Evolutionary conservation across 768 basidiomycete species (phyloP), one percentile per base, ranked within the genome.

Genomic region (Serendipita sp.): DNA sequence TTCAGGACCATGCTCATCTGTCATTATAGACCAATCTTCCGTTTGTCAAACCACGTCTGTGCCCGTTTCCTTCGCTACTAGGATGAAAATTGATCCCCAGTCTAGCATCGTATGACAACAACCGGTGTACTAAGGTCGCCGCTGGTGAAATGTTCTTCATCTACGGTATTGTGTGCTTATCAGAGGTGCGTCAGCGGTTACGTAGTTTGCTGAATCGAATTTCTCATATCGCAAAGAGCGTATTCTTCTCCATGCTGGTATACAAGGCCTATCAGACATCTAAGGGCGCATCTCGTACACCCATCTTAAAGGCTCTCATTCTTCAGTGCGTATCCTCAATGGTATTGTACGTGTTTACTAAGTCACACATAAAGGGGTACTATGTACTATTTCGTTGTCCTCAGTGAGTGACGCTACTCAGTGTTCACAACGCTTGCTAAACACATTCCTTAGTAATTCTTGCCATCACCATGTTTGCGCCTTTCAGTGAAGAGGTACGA

Each of bases 141-240:
- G 16, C 55, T n/a, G 55, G 55, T n/a, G 55, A 60, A n/a, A 60
- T 60, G 55, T 60, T 60, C 27, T 60, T 60, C 55, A 60, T 60
- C 31, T 60, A 60, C 55, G 55, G 55, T 8, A 37, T 60, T 10
- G 55, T 60, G 10, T 33, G 29, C 36, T 23, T 60, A 29, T 23
- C 55, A 60, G 55, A 60, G 55, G 55, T 60, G n/a, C 8, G 55
- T 50, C 13, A 2, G 1, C n/a, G n/a, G n/a, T 1, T 23, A 6
- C n/a, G 8, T 60, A 10, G 4, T 1, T 29, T 33, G 8, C 10
- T 10, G 34, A 29, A 34, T 10, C 55, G 55, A n/a, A 1, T n/a
- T 33, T 60, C 31, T 23, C 23, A 29, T 8, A 37, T 10, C 18
- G 8, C n/a, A 34, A 29, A 60, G 55, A 60, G 55, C 55, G 33